Percentiles rank a stretch among this genome's conserved stretches.
Conservation (phyloP, 2,329 filamentous ascomycete species). For the Aschersonia sp. region DNA sequence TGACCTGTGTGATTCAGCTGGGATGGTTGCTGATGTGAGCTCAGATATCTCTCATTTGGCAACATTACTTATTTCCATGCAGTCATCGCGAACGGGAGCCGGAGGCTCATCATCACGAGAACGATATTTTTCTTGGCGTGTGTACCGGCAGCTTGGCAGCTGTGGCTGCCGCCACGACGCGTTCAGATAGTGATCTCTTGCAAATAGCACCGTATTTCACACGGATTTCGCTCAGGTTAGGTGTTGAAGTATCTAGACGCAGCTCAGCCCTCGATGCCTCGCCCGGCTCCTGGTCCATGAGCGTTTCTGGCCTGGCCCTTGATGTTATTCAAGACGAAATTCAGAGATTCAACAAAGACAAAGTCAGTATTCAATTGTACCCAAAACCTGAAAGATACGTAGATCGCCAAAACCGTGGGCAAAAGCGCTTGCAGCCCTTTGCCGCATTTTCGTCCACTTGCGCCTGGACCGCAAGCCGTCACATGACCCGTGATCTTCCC, state of each 20-base stretch:
- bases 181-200: background rate
- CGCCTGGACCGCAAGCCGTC: background rate
- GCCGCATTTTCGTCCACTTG: background rate
- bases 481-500: background rate
- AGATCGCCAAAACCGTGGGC: background rate
- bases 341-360: background rate
- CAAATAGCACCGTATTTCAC: background rate
- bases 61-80: background rate
- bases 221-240: background rate
- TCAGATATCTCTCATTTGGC: background rate
- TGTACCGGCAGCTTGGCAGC: background rate
- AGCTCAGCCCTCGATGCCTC: background rate
- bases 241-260: background rate
- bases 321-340: background rate
- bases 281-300: background rate
- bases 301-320: background rate
- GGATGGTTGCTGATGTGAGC: background rate
- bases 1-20: background rate
- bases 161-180: background rate
- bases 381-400: background rate
- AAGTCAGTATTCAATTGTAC: background rate
- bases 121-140: background rate
- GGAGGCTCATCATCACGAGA: background rate
- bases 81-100: background rate
- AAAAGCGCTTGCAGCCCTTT: background rate